Evolutionary conservation across 2,329 filamentous ascomycete species (phyloP).

Genomic region (Lasiodiplodia hormozganensis): DNA sequence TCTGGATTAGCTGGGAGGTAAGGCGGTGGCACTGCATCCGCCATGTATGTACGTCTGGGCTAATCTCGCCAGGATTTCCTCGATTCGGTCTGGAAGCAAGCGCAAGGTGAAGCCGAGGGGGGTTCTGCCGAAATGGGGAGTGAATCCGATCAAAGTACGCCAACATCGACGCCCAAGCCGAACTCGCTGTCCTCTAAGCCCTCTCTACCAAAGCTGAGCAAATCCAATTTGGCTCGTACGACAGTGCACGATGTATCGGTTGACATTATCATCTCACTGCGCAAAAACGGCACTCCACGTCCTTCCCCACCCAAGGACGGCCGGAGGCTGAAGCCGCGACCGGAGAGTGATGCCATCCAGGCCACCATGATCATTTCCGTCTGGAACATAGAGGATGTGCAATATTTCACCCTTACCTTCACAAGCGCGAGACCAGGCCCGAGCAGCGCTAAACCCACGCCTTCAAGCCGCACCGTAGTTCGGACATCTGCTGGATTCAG

Average conservation of each 20-base stretch:
- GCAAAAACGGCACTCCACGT: conserved; percentile 31
- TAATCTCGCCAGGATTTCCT: conserved; percentile 47
- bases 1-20: conserved; percentile 60
- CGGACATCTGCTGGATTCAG: conserved; percentile 48
- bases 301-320: neutral
- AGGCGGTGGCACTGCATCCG: conserved; percentile 27
- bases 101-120: conserved; percentile 28
- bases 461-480: conserved; percentile 49
- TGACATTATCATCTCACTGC: conserved; percentile 69
- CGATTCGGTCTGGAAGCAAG: conserved; percentile 51
- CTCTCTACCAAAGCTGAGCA: conserved; percentile 40
- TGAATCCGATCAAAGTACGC: conserved; percentile 18
- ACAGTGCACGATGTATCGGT: conserved; percentile 67
- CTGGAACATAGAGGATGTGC: conserved; percentile 72
- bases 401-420: conserved; percentile 77
- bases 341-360: conserved; percentile 51
- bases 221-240: conserved; percentile 46
- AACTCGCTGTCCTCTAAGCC: conserved; percentile 29
- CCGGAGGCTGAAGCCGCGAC: conserved; percentile 35
- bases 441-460: conserved; percentile 29
- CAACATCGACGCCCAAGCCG: conserved; percentile 28
- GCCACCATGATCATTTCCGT: conserved; percentile 80
- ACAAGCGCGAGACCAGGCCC: conserved; percentile 58
- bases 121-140: neutral
- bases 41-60: neutral